Evolutionary conservation across 1,284 basidiomycete genomes (phyloP).

Genomic region (Tilletiopsis washingtonensis): DNA sequence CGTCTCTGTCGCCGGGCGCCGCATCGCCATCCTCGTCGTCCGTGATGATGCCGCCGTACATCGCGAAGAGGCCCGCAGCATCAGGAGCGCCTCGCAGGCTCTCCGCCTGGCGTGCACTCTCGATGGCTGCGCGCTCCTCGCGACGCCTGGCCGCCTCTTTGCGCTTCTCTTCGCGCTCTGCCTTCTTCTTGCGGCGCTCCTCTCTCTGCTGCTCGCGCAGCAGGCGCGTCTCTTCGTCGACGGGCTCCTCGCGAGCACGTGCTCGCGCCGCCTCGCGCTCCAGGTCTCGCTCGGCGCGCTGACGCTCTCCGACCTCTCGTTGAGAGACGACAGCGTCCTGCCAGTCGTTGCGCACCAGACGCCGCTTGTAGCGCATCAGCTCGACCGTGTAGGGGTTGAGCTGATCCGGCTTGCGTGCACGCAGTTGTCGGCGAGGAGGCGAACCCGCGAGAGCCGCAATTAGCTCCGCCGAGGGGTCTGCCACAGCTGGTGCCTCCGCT

Average conservation of each 20-base stretch:
- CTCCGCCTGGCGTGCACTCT: neutral
- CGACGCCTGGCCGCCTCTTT: no score
- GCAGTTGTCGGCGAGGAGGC: slow-evolving; percentile 29
- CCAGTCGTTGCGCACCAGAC: slow-evolving; percentile 48
- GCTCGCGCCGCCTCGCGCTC: neutral
- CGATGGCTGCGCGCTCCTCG: neutral
- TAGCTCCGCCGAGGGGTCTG: no score
- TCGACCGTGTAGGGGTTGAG: slow-evolving; percentile 49
- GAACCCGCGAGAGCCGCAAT: no score
- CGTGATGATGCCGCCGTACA: neutral
- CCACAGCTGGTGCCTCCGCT: no score
- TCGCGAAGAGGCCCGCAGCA: neutral
- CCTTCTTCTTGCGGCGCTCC: neutral
- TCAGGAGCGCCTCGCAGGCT: neutral
- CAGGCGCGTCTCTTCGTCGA: neutral
- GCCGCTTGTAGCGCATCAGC: slow-evolving; percentile 41
- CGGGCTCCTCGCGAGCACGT: neutral
- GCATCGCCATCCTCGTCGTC: neutral
- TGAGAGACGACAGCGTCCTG: slow-evolving; percentile 48
- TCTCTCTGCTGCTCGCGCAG: slow-evolving; percentile 3
- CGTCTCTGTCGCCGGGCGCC: no score
- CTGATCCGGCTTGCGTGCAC: slow-evolving; percentile 45
- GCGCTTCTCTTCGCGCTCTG: neutral
- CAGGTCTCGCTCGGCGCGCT: slow-evolving; percentile 1
- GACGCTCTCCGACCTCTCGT: slow-evolving; percentile 12